These are phyloP conservation scores for Trichoderma arundinaceum DNA, from an alignment of 2,329 filamentous ascomycete genomes.

Conservation along the genomic window DNA sequence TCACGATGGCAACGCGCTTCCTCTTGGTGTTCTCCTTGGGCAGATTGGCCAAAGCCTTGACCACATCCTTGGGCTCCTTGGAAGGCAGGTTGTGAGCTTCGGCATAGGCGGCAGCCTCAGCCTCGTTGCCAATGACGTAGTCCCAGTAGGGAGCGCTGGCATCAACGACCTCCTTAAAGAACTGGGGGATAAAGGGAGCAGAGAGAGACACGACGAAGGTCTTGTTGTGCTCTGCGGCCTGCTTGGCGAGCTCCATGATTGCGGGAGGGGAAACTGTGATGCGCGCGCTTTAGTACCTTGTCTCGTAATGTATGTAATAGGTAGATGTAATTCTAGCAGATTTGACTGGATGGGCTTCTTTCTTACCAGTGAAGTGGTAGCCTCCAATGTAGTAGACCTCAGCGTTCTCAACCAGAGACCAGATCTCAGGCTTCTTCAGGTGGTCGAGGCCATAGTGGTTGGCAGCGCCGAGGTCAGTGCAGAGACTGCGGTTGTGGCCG, in stretches of 20 bases:
- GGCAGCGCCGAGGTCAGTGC: constrained; percentile 92
- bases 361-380: constrained; percentile 82
- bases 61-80: constrained; percentile 83
- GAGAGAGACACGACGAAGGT: constrained; percentile 88
- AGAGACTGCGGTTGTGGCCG: constrained; percentile 91
- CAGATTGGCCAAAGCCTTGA: constrained; percentile 80
- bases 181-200: constrained; percentile 93
- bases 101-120: constrained; percentile 87
- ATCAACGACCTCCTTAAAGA: constrained; percentile 97
- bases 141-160: constrained; percentile 89
- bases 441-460: constrained; percentile 98
- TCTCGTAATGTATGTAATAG: neutral
- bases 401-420: constrained; percentile 87
- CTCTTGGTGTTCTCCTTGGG: constrained; percentile 91
- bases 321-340: neutral
- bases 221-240: constrained; percentile 90
- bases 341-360: neutral
- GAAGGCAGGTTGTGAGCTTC: constrained; percentile 77
- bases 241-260: constrained; percentile 86
- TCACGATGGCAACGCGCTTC: constrained; percentile 87
- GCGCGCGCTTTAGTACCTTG: neutral
- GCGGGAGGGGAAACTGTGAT: constrained; percentile 79
- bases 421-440: constrained; percentile 88
- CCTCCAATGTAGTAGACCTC: constrained; percentile 92
- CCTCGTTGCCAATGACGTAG: constrained; percentile 96